These are phyloP conservation scores for Mortierella hygrophila DNA, from an alignment of 192 early-diverging fungal genomes.

Conservation along the genomic window DNA sequence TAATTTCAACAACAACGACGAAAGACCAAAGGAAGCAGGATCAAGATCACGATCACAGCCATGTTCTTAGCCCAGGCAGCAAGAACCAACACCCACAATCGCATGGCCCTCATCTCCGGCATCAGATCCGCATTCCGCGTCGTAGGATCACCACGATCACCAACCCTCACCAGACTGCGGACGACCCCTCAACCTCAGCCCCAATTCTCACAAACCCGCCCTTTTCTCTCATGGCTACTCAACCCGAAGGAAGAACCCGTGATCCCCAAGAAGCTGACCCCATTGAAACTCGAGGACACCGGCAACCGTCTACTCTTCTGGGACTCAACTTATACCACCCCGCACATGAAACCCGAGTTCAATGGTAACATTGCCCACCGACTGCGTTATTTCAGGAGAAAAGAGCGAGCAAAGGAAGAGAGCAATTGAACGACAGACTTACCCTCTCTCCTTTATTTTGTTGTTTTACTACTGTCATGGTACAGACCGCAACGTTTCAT, in stretches of 20 bases:
- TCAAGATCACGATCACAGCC: neutral
- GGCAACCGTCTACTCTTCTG: slow-evolving; percentile 39
- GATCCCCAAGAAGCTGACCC: slow-evolving; percentile 24
- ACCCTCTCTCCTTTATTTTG: neutral
- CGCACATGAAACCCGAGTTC: slow-evolving; percentile 46
- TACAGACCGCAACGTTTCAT: slow-evolving; percentile 25
- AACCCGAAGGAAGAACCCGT: slow-evolving; percentile 51
- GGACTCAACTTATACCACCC: slow-evolving; percentile 49
- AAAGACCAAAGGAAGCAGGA: neutral
- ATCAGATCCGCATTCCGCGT: slow-evolving; percentile 4
- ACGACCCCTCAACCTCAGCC: neutral
- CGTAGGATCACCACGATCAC: slow-evolving; percentile 2
- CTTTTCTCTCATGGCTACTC: slow-evolving; percentile 46
- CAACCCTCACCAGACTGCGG: neutral
- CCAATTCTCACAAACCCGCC: slow-evolving; percentile 16
- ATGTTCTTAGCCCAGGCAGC: slow-evolving; percentile 18
- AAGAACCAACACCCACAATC: slow-evolving; percentile 8
- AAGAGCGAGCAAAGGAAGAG: neutral
- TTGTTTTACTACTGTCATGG: neutral
- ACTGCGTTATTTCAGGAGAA: neutral
- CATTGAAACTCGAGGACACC: slow-evolving; percentile 28
- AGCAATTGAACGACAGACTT: neutral
- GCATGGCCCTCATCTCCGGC: neutral
- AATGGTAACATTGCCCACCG: slow-evolving; percentile 22
- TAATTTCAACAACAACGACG: neutral